phyloP scores from a whole-genome alignment of 1,284 basidiomycete species.

The Blastosporella zonata region DNA sequence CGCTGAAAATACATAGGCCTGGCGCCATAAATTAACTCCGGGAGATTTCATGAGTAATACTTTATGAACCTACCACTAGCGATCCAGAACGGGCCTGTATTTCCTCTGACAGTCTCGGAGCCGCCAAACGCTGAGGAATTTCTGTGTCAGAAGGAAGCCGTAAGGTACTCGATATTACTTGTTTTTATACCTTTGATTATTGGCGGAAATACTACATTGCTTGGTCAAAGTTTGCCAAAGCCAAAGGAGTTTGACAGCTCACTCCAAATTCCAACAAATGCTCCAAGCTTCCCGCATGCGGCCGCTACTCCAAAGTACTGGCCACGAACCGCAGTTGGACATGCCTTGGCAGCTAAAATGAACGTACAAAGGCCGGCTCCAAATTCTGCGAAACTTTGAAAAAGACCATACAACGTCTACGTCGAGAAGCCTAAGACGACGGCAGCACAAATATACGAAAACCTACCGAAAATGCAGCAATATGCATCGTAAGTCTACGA shows the following conservation, averaged over 20 bases:
- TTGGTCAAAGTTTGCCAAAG: constrained; percentile 2
- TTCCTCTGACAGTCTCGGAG: constrained; percentile 44
- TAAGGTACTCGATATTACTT: neutral
- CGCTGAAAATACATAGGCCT: constrained; percentile 1
- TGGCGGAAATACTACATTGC: constrained; percentile 56
- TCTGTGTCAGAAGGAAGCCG: neutral
- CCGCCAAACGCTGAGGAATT: constrained; percentile 56
- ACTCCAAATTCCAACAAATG: constrained; percentile 81
- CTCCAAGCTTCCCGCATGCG: constrained; percentile 85
- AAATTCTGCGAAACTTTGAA: constrained; percentile 81
- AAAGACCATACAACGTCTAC: constrained; percentile 83
- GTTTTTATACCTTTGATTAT: constrained; percentile 52
- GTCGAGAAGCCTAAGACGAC: neutral
- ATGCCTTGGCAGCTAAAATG: constrained; percentile 76
- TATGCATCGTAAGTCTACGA: constrained; percentile 51
- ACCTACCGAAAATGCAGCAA: constrained; percentile 75
- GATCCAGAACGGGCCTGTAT: constrained; percentile 81
- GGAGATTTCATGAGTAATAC: neutral
- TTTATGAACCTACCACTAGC: constrained; percentile 48
- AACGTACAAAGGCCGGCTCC: constrained; percentile 81
- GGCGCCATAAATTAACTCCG: neutral
- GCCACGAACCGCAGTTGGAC: constrained; percentile 82
- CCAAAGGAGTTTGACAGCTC: constrained; percentile 24
- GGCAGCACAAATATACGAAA: neutral
- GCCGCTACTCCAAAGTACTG: constrained; percentile 86